These are phyloP conservation scores for Vitis hybrid DNA, from an alignment of 177 flowering plant genomes.

Conservation along the genomic window DNA sequence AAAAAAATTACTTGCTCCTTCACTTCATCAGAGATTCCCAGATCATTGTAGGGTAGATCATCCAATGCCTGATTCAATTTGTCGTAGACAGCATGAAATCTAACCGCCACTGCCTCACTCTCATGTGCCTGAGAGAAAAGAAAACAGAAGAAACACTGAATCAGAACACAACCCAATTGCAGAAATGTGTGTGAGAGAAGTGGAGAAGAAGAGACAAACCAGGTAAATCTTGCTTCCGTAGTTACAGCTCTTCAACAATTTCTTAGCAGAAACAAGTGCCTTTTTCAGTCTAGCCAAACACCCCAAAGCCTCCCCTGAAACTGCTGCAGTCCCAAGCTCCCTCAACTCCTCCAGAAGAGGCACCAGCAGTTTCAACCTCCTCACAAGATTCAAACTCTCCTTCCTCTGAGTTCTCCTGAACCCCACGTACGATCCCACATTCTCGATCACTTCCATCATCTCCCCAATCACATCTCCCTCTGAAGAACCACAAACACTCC, in stretches of 20 bases:
- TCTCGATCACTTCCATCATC: slow-evolving; percentile 47
- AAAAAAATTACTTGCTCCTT: slow-evolving; percentile 53
- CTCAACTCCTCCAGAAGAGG: slow-evolving; percentile 63
- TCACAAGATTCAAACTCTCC: slow-evolving; percentile 47
- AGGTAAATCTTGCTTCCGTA: slow-evolving; percentile 70
- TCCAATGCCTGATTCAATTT: slow-evolving; percentile 55
- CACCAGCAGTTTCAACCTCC: slow-evolving; percentile 55
- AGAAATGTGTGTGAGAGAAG: not conserved
- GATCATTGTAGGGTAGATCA: slow-evolving; percentile 55
- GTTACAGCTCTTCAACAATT: slow-evolving; percentile 50
- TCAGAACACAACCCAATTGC: not conserved
- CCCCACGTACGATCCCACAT: slow-evolving; percentile 32
- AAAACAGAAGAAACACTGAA: not conserved
- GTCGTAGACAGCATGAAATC: slow-evolving; percentile 57
- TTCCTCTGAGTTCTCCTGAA: slow-evolving; percentile 54
- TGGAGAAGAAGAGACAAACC: slow-evolving; percentile 27
- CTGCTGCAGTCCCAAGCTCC: slow-evolving; percentile 25
- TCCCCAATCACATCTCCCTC: slow-evolving; percentile 30
- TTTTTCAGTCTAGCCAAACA: slow-evolving; percentile 42
- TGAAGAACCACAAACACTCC: not conserved
- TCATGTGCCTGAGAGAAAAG: slow-evolving; percentile 50
- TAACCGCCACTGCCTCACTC: slow-evolving; percentile 56
- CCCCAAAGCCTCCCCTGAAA: slow-evolving; percentile 20
- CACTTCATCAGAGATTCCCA: slow-evolving; percentile 70
- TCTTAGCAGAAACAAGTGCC: slow-evolving; percentile 50